phyloP scores from a whole-genome alignment of 352 stramenopile genomes.

The Aphanomyces stellatus region DNA sequence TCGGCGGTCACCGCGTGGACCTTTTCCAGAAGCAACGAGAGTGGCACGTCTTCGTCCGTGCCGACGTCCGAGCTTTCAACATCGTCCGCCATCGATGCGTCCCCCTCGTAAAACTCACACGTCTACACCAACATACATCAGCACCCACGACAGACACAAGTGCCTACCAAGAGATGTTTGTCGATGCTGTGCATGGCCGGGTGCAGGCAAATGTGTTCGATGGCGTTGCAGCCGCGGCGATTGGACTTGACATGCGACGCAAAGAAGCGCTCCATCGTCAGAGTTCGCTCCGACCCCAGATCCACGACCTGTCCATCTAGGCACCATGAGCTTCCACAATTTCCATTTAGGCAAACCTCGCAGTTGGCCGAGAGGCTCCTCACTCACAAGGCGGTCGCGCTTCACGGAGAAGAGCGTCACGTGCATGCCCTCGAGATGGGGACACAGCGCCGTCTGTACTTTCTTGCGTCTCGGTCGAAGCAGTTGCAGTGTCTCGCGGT shows the following conservation, averaged over 20 bases:
- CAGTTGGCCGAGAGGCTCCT: neutral
- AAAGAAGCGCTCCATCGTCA: conserved; percentile 11
- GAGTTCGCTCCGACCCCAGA: neutral
- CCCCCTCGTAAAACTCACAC: conserved; percentile 3
- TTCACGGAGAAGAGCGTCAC: conserved; percentile 11
- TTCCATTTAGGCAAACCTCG: conserved; percentile 4
- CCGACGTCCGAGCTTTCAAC: neutral
- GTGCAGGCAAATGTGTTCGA: conserved; percentile 4
- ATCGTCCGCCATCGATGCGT: neutral
- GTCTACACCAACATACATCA: neutral
- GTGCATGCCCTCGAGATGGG: neutral
- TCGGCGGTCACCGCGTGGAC: neutral
- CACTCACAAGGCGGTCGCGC: conserved; percentile 7
- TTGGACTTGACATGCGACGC: neutral
- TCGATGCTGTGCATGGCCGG: conserved; percentile 6
- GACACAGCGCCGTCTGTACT: neutral
- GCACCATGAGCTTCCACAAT: no score
- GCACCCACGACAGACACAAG: neutral
- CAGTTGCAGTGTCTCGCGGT: neutral
- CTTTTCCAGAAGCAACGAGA: neutral
- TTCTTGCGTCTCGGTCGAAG: neutral
- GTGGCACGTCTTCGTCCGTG: neutral
- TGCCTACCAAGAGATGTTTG: conserved; percentile 5
- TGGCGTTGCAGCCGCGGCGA: neutral
- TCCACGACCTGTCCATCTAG: conserved; percentile 7